These are phyloP conservation scores for Beauveria brongniartii DNA, from an alignment of 2,329 filamentous ascomycete species.

Conservation along the genomic window DNA sequence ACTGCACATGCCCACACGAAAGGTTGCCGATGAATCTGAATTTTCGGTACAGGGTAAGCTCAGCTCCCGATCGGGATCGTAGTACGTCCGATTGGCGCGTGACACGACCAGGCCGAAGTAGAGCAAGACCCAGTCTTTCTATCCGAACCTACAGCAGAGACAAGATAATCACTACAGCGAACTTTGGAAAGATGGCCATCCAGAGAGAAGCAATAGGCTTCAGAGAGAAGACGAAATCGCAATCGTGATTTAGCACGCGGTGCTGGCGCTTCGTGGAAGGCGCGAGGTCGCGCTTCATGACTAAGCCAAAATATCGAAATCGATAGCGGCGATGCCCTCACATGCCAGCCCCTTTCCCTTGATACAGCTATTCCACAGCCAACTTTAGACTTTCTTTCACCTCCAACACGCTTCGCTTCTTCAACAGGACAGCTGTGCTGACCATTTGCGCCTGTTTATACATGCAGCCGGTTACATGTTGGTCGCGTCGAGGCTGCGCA, in stretches of 20 bases:
- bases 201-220: background rate
- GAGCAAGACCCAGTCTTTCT: background rate
- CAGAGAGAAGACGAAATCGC: background rate
- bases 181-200: background rate
- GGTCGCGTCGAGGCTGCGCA: conserved; percentile 45
- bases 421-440: conserved; percentile 7
- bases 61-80: background rate
- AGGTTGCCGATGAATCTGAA: background rate
- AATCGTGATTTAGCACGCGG: background rate
- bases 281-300: background rate
- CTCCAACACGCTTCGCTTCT: background rate
- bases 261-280: background rate
- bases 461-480: conserved; percentile 41
- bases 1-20: background rate
- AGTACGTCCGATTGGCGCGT: too few species aligned
- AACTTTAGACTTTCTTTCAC: conserved; percentile 7
- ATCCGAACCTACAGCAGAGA: background rate
- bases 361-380: background rate
- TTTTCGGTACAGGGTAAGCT: background rate
- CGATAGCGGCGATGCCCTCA: conserved; percentile 12
- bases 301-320: conserved; percentile 8
- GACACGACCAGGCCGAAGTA: background rate
- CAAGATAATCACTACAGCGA: background rate
- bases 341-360: conserved; percentile 10
- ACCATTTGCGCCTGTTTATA: conserved; percentile 12